Percentiles rank a stretch among this genome's conserved stretches.
phyloP scores from a whole-genome alignment of 1,284 basidiomycete species.

The Hemileia vastatrix region DNA sequence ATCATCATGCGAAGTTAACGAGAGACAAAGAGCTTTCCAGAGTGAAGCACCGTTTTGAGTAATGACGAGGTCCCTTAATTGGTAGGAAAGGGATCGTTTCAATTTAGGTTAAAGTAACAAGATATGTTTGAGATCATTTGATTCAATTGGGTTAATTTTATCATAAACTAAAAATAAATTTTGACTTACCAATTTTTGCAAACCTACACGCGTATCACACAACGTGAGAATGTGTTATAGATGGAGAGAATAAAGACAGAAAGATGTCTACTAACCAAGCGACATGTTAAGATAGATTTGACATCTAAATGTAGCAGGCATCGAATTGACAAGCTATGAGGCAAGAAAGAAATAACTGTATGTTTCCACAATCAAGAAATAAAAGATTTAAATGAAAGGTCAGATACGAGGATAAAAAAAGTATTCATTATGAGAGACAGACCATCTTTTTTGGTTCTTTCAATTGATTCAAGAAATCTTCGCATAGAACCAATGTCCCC shows the following conservation, averaged over 20 bases:
- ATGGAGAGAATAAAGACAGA: neutral
- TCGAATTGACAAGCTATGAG: conserved; percentile 4
- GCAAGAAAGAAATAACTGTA: conserved; percentile 15
- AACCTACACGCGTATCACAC: neutral
- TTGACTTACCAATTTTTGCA: neutral
- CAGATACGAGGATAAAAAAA: neutral
- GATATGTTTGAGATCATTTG: too few species aligned
- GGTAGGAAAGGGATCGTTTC: too few species aligned
- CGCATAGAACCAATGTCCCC: conserved; percentile 11
- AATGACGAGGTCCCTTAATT: conserved; percentile 12
- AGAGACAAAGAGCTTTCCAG: conserved; percentile 4
- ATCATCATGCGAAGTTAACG: conserved; percentile 16
- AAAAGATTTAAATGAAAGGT: neutral
- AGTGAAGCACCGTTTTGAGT: conserved; percentile 1
- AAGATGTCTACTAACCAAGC: conserved; percentile 8
- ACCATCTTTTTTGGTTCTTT: conserved; percentile 17
- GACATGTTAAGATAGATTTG: conserved; percentile 3
- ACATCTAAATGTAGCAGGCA: conserved; percentile 16
- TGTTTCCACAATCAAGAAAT: neutral
- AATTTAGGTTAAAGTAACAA: too few species aligned
- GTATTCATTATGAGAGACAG: neutral
- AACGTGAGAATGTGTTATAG: neutral
- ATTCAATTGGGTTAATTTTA: neutral
- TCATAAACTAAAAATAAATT: neutral
- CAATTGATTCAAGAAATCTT: conserved; percentile 7